phyloP scores from a whole-genome alignment of 2,329 filamentous ascomycete genomes.

The Aureobasidium sp. region DNA sequence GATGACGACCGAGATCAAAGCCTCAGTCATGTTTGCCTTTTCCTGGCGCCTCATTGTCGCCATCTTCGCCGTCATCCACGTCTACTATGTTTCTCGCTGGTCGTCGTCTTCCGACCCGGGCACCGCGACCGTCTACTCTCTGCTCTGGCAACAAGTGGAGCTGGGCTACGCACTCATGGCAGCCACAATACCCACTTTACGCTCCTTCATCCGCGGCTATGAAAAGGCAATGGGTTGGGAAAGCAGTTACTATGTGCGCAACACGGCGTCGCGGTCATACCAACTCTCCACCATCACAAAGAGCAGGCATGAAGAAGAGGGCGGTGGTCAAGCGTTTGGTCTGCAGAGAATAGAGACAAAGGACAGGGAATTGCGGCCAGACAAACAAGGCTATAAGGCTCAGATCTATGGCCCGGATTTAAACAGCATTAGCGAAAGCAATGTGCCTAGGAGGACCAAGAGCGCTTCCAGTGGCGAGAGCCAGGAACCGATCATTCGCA shows the following conservation, averaged over 20 bases:
- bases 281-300: not conserved
- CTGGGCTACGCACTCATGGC: slow-evolving; percentile 26
- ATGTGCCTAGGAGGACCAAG: slow-evolving; percentile 16
- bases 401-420: not conserved
- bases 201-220: slow-evolving; percentile 26
- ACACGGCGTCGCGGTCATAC: not conserved
- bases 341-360: not conserved
- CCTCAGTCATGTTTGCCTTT: slow-evolving; percentile 25
- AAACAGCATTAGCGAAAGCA: not conserved
- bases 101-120: slow-evolving; percentile 18
- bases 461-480: slow-evolving; percentile 19
- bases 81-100: slow-evolving; percentile 15
- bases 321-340: not conserved
- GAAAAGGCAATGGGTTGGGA: slow-evolving; percentile 22
- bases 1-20: slow-evolving; percentile 25
- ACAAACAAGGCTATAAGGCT: slow-evolving; percentile 1
- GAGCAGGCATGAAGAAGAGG: not conserved
- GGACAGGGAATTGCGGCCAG: not conserved
- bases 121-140: slow-evolving; percentile 21
- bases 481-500: slow-evolving; percentile 23
- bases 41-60: slow-evolving; percentile 22
- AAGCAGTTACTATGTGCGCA: slow-evolving; percentile 8
- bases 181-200: slow-evolving; percentile 26
- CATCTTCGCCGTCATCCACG: slow-evolving; percentile 16
- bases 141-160: slow-evolving; percentile 26